These are phyloP conservation scores for Emmonsia crescens DNA, from an alignment of 2,329 filamentous ascomycete species.

Conservation along the genomic window DNA sequence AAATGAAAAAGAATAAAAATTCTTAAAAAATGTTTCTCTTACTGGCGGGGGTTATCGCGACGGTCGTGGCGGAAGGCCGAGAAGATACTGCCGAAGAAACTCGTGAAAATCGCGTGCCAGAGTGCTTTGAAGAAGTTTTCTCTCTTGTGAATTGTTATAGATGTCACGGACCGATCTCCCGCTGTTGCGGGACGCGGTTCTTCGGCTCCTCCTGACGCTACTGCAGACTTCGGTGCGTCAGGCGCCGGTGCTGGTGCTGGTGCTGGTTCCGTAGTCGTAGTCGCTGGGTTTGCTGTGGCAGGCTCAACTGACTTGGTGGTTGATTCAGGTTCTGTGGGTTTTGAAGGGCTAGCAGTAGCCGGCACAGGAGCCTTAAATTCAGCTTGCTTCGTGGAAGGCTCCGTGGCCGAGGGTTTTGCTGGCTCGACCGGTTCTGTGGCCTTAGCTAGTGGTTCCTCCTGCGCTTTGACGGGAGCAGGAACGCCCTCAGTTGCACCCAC, in stretches of 20 bases:
- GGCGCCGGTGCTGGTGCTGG: neutral
- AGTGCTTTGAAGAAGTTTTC: slow-evolving; percentile 33
- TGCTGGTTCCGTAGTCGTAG: neutral
- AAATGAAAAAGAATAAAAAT: slow-evolving; percentile 9
- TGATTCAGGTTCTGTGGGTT: slow-evolving; percentile 2
- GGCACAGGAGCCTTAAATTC: neutral
- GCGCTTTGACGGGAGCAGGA: neutral
- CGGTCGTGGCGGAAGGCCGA: slow-evolving; percentile 28
- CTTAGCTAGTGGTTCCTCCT: neutral
- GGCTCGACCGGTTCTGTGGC: neutral
- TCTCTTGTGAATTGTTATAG: slow-evolving; percentile 24
- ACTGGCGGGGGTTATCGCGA: slow-evolving; percentile 18
- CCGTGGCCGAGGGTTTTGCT: neutral
- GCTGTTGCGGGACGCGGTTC: slow-evolving; percentile 11
- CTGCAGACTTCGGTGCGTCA: neutral
- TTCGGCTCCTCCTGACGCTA: slow-evolving; percentile 2
- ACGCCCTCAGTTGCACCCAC: neutral
- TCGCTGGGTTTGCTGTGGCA: slow-evolving; percentile 14
- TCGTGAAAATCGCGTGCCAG: slow-evolving; percentile 30
- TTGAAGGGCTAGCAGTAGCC: neutral
- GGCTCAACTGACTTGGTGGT: slow-evolving; percentile 11
- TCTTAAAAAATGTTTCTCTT: slow-evolving; percentile 12
- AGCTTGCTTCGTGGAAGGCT: neutral
- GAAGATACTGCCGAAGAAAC: slow-evolving; percentile 32
- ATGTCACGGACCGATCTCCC: slow-evolving; percentile 28